Evolutionary conservation across 2,329 filamentous ascomycete species (phyloP).

Genomic region (Neonectria magnoliae): DNA sequence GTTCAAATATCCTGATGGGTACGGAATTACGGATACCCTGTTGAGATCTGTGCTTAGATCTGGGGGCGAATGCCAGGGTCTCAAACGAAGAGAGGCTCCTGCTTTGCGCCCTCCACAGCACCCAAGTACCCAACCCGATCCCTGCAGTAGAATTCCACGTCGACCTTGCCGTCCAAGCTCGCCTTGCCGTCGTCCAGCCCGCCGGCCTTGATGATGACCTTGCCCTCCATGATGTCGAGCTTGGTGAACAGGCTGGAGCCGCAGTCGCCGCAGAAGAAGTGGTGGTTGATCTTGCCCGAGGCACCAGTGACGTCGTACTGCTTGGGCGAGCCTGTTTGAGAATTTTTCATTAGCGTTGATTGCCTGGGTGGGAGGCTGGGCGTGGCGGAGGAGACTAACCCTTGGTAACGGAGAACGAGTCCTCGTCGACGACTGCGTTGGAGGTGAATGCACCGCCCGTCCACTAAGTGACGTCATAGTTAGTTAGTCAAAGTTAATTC

Average conservation of each 20-base stretch:
- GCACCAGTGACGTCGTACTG: slow-evolving; percentile 57
- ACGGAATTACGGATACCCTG: too few species aligned
- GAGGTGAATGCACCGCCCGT: slow-evolving; percentile 64
- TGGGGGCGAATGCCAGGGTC: neutral
- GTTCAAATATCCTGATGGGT: neutral
- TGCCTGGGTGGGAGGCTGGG: too few species aligned
- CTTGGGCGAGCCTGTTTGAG: slow-evolving; percentile 54
- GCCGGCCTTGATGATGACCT: slow-evolving; percentile 62
- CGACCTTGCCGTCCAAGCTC: slow-evolving; percentile 53
- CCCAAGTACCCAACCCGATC: slow-evolving; percentile 58
- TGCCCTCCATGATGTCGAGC: slow-evolving; percentile 62
- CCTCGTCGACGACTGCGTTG: slow-evolving; percentile 61
- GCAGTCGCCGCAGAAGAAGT: slow-evolving; percentile 64
- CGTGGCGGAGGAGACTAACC: slow-evolving; percentile 44
- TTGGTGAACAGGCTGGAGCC: slow-evolving; percentile 62
- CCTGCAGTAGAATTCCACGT: slow-evolving; percentile 63
- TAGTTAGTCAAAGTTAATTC: neutral
- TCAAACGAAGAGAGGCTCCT: slow-evolving; percentile 46
- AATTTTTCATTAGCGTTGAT: neutral
- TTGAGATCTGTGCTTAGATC: neutral
- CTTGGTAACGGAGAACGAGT: slow-evolving; percentile 59
- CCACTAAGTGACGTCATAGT: slow-evolving; percentile 46
- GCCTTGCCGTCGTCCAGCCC: slow-evolving; percentile 59
- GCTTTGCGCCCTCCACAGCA: slow-evolving; percentile 56
- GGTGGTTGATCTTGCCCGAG: slow-evolving; percentile 64